Evolutionary conservation across 2,329 filamentous ascomycete genomes (phyloP), one percentile per base, ranked within the genome.

Genomic region (Fusarium ramigenum): DNA sequence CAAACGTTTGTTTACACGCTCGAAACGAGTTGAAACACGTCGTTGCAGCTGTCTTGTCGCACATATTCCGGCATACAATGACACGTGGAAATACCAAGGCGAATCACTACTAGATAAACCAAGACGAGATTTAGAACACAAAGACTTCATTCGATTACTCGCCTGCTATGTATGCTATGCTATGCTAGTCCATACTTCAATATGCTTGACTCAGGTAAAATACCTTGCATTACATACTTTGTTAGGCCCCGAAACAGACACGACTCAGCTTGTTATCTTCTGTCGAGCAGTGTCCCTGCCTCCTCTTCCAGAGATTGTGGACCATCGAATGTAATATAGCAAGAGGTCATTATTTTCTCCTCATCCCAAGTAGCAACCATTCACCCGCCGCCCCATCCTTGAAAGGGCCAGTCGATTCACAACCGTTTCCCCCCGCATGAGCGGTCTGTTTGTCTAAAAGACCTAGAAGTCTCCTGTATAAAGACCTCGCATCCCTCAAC

Each of bases 361-460:
- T 70, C 28, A 15, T 50, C 47, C 40, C 57, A 40, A 47, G 19
- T 47, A 53, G 54, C 37, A 42, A 46, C 49, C 52, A 36, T 49
- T 54, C 54, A 19, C 60, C 34, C 47, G 44, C 53, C 54, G 23
- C 30, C 56, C 50, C 18, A 39, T 36, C 36, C 68, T 60, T 44
- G 39, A 66, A 49, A 53, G 66, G 66, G 40, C 49, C 69, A 68
- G 54, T 75, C 74, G 46, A 62, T 42, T 61, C 52, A 43, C 61
- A 23, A 62, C 44, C 71, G 39, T 63, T 61, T 69, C 73, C 69
- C 72, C 76, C 76, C 76, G 76, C 76, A 76, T 59, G 76, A 78
- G 75, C 76, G 76, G 75, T 76, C 71, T 69, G 65, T 71, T 69
- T 69, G 67, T 78, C 76, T 77, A 78, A 69, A 73, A 75, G 73